A percentile compares a stretch with the other conserved stretches of the same genome.
These are phyloP conservation scores for Tolypocladium tundrense DNA, from an alignment of 2,329 filamentous ascomycete genomes.

Conservation along the genomic window DNA sequence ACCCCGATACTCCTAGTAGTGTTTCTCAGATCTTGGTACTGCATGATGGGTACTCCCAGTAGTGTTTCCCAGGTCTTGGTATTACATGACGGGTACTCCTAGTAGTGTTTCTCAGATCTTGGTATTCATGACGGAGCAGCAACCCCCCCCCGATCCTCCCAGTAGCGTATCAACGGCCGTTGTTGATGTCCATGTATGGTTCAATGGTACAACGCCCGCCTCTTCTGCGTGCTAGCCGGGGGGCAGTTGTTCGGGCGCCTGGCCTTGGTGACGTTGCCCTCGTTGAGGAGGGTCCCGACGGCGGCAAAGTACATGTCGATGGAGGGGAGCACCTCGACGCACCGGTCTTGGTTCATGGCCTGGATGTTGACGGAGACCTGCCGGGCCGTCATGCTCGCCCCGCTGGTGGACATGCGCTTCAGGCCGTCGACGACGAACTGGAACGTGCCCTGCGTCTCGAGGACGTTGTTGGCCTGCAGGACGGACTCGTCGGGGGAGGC, in stretches of 20 bases:
- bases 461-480: slow-evolving; percentile 3
- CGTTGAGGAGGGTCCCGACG: neutral
- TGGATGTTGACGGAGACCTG: slow-evolving; percentile 2
- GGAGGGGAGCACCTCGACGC: slow-evolving; percentile 2
- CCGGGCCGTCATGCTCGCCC: slow-evolving; percentile 1
- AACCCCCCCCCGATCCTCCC: no score
- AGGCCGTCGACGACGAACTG: slow-evolving; percentile 7
- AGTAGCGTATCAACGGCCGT: no score
- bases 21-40: no score
- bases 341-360: slow-evolving; percentile 6
- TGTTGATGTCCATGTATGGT: no score
- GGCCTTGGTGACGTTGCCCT: neutral
- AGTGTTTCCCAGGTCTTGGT: no score
- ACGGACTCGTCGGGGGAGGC: neutral
- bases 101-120: no score
- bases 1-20: no score
- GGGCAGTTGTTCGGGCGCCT: neutral
- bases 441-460: slow-evolving; percentile 4
- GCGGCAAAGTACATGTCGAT: slow-evolving; percentile 4
- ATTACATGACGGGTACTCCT: no score
- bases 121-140: no score
- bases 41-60: no score
- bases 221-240: neutral
- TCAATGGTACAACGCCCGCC: neutral
- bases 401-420: neutral